These are phyloP conservation scores for Lipomyces sp. DNA, from an alignment of 805 yeast species.

Conservation along the genomic window DNA sequence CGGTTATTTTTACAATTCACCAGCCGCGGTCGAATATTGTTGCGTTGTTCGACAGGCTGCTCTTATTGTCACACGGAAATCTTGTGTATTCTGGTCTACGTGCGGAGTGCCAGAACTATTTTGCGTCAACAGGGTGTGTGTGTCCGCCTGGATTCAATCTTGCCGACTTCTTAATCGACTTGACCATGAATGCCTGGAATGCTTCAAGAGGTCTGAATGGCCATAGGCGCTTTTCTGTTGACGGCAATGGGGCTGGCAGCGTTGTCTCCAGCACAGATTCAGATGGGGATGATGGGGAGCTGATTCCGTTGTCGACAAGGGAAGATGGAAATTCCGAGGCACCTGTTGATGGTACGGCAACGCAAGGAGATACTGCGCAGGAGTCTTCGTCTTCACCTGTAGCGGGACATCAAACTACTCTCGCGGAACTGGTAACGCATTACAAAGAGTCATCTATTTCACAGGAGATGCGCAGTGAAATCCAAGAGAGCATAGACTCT, in stretches of 20 bases:
- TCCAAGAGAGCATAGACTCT: conserved; percentile 30
- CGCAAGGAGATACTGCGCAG: not conserved
- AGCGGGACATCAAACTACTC: conserved; percentile 1
- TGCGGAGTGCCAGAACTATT: conserved; percentile 68
- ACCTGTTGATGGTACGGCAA: not conserved
- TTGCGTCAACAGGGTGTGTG: conserved; percentile 66
- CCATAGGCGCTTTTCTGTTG: not conserved
- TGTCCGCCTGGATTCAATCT: conserved; percentile 90
- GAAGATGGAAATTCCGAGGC: conserved; percentile 4
- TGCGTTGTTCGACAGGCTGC: conserved; percentile 76
- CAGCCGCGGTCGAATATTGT: conserved; percentile 97
- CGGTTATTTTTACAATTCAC: conserved; percentile 89
- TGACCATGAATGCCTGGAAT: conserved; percentile 60
- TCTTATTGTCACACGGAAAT: conserved; percentile 79
- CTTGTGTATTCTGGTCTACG: conserved; percentile 86
- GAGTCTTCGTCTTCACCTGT: not conserved
- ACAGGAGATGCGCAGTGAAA: conserved; percentile 28
- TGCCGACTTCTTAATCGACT: conserved; percentile 81
- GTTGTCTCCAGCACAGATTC: not conserved
- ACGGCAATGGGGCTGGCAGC: not conserved
- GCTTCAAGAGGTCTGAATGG: conserved; percentile 3
- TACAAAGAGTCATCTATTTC: conserved; percentile 34
- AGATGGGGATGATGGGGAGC: conserved; percentile 11
- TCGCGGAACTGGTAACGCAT: conserved; percentile 35
- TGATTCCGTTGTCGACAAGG: conserved; percentile 16